These are phyloP conservation scores for Mycena vitilis DNA, from an alignment of 768 basidiomycete genomes.

Conservation along the genomic window DNA sequence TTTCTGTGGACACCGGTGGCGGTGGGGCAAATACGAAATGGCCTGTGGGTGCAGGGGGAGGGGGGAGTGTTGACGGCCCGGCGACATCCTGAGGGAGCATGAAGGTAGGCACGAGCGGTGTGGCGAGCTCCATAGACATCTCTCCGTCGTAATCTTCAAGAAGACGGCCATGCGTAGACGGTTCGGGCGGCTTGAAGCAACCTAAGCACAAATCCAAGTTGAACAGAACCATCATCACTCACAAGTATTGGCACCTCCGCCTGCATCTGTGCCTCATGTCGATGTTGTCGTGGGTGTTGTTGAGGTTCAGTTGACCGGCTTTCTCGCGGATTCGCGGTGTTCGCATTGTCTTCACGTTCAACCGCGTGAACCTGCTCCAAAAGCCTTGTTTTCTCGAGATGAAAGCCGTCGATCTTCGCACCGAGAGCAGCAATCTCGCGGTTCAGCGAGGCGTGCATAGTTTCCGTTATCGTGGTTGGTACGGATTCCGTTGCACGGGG, in stretches of 20 bases:
- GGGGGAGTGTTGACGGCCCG: too few relatives aligned
- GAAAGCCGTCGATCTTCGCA: constrained; percentile 50
- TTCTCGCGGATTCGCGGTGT: neutral
- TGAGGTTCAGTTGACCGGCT: neutral
- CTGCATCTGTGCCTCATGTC: neutral
- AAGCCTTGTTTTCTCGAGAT: constrained; percentile 47
- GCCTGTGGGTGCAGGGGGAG: too few relatives aligned
- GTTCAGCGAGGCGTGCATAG: constrained; percentile 40
- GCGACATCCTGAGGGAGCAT: constrained; percentile 25
- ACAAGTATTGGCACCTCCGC: neutral
- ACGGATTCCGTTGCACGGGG: neutral
- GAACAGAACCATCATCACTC: neutral
- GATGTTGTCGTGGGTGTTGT: neutral
- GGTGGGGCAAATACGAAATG: constrained; percentile 18
- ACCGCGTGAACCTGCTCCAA: constrained; percentile 20
- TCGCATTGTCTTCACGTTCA: too few relatives aligned
- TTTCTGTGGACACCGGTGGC: constrained; percentile 26
- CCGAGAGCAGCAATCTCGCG: constrained; percentile 50
- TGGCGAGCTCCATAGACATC: constrained; percentile 64
- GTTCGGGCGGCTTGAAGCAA: neutral
- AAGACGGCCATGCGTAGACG: constrained; percentile 9
- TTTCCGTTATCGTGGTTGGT: neutral
- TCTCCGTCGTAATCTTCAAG: constrained; percentile 53
- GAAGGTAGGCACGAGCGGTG: constrained; percentile 57
- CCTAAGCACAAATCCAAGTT: neutral